phyloP scores from a whole-genome alignment of 2,329 filamentous ascomycete genomes.

The Zymoseptoria tritici region DNA sequence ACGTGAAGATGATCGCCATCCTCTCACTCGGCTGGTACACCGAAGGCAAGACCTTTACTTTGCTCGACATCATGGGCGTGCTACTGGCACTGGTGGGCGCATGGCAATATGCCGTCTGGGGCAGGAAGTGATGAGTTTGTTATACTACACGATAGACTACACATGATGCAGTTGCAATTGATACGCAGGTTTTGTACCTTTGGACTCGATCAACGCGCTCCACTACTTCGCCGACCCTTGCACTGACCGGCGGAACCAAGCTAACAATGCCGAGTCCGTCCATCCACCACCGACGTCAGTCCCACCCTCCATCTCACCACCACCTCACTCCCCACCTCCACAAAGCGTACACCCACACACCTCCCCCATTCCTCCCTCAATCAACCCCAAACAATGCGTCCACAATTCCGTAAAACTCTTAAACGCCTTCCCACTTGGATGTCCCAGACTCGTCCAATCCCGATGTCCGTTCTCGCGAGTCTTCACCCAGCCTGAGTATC shows the following conservation, averaged over 20 bases:
- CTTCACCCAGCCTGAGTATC: neutral
- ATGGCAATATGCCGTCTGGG: conserved; percentile 3
- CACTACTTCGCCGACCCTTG: neutral
- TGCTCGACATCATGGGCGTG: conserved; percentile 2
- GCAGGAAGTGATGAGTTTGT: neutral
- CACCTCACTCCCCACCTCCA: neutral
- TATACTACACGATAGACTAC: neutral
- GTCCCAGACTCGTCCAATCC: neutral
- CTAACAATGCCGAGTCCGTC: no score
- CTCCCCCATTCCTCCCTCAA: neutral
- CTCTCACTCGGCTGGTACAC: conserved; percentile 3
- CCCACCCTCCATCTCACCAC: no score
- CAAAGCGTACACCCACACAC: neutral
- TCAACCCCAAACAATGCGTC: neutral
- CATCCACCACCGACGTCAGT: no score
- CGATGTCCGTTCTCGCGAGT: neutral
- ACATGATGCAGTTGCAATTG: neutral
- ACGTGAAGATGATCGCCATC: conserved; percentile 7
- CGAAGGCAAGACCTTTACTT: conserved; percentile 5
- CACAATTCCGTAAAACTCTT: neutral
- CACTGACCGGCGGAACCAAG: neutral
- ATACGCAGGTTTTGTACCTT: neutral
- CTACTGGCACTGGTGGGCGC: conserved; percentile 3
- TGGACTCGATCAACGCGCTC: neutral
- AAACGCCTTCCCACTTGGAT: neutral